Conservation (phyloP, 225 moss, liverwort and hornwort species). For the Takakia lepidozioides region DNA sequence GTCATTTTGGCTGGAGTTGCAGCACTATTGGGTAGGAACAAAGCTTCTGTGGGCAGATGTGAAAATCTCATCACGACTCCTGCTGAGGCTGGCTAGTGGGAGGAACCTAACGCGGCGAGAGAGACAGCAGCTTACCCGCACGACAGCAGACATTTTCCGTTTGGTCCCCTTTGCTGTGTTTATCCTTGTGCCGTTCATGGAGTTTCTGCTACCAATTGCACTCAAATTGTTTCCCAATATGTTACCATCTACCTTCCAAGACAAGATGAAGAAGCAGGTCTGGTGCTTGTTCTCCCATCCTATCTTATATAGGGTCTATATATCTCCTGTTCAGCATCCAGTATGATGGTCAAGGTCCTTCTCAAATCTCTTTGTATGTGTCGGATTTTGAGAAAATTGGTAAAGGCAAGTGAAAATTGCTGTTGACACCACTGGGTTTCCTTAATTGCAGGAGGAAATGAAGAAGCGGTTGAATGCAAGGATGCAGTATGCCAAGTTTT, state of each 20-base stretch:
- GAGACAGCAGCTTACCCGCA: constrained; percentile 88
- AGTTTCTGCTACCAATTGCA: constrained; percentile 81
- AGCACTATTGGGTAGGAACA: constrained; percentile 96
- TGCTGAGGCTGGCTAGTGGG: constrained; percentile 80
- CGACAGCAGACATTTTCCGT: constrained; percentile 96
- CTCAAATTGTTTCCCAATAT: constrained; percentile 95
- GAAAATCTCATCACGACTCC: constrained; percentile 85
- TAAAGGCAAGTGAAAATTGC: neutral
- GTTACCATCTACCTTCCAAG: constrained; percentile 98
- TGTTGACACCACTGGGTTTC: constrained; percentile 1
- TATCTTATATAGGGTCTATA: too few relatives aligned
- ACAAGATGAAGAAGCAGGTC: constrained; percentile 99
- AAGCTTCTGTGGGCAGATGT: constrained; percentile 95
- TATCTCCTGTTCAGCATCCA: too few relatives aligned
- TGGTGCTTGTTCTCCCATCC: too few relatives aligned
- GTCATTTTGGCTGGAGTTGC: constrained; percentile 61
- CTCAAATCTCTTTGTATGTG: neutral
- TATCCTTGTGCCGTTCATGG: constrained; percentile 96
- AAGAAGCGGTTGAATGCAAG: constrained; percentile 94
- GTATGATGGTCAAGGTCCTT: too few relatives aligned
- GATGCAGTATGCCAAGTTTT: constrained; percentile 96
- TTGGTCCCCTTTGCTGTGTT: constrained; percentile 99
- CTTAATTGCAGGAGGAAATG: constrained; percentile 56
- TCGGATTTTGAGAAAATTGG: neutral
- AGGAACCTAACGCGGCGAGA: constrained; percentile 83